These are phyloP conservation scores for Talaromyces sp. DNA, from an alignment of 2,329 filamentous ascomycete genomes.

Conservation along the genomic window DNA sequence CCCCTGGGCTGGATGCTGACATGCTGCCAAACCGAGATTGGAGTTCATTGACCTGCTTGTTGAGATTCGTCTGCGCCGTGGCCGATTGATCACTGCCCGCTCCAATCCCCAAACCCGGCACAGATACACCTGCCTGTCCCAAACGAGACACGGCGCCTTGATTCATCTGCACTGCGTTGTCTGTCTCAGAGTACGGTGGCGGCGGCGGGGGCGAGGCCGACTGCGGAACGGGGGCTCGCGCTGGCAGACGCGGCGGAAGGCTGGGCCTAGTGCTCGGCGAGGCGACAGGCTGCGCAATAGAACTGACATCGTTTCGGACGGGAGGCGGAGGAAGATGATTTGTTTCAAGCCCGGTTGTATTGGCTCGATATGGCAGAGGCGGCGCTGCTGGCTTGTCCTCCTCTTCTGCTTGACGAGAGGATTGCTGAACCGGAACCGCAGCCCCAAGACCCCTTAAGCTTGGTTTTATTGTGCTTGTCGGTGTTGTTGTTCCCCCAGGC, in stretches of 20 bases:
- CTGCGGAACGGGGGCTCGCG: conserved; percentile 55
- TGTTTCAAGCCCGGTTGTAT: conserved; percentile 68
- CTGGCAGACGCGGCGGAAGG: conserved; percentile 66
- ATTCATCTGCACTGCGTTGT: conserved; percentile 41
- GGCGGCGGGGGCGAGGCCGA: conserved; percentile 37
- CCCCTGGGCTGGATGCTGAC: conserved; percentile 28
- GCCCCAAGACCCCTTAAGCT: conserved; percentile 39
- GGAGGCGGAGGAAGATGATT: conserved; percentile 68
- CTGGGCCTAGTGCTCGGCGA: conserved; percentile 43
- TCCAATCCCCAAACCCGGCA: conserved; percentile 69
- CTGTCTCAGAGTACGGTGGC: conserved; percentile 43
- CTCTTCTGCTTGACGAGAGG: conserved; percentile 24
- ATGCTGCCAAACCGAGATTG: conserved; percentile 62
- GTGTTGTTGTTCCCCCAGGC: background rate
- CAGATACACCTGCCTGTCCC: conserved; percentile 68
- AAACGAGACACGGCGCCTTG: conserved; percentile 62
- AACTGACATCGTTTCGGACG: conserved; percentile 37
- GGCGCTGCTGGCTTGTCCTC: conserved; percentile 42
- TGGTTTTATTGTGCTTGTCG: conserved; percentile 16
- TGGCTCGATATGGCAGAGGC: conserved; percentile 60
- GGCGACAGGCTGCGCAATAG: conserved; percentile 23
- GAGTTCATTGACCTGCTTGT: conserved; percentile 57
- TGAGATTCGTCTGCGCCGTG: conserved; percentile 22
- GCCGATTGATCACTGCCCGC: conserved; percentile 23
- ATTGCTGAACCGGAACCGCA: conserved; percentile 35